Percentiles rank a stretch among this genome's conserved stretches.
Evolutionary conservation across 2,329 filamentous ascomycete genomes (phyloP).

Genomic region (Neofusicoccum parvum): DNA sequence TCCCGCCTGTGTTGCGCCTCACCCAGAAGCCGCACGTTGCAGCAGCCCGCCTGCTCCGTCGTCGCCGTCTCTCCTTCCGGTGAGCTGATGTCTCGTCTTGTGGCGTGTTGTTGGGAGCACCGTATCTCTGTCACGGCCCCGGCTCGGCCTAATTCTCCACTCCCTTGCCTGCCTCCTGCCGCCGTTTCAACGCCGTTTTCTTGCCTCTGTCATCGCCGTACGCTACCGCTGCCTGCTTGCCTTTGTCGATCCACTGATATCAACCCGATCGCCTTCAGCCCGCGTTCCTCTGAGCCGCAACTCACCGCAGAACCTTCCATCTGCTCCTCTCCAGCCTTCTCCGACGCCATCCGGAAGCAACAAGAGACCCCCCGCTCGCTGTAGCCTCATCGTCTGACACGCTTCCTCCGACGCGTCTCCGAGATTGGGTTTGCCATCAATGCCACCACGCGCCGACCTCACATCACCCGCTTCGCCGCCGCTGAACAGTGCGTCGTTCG

Average conservation of each 20-base stretch:
- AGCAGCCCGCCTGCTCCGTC: too few species aligned
- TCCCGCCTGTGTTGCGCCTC: not conserved
- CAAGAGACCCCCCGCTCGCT: not conserved
- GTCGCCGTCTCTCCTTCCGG: not conserved
- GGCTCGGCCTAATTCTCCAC: slow-evolving; percentile 12
- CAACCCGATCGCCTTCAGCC: not conserved
- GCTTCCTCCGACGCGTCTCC: not conserved
- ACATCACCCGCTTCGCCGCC: not conserved
- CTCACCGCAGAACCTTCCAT: not conserved
- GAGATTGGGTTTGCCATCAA: not conserved
- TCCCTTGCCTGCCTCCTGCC: slow-evolving; percentile 9
- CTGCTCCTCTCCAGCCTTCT: not conserved
- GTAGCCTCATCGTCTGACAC: not conserved
- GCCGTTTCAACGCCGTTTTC: slow-evolving; percentile 1
- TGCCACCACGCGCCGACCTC: not conserved
- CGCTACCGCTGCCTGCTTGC: not conserved
- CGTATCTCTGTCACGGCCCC: slow-evolving; percentile 2
- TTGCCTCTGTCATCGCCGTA: not conserved
- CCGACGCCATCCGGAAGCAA: not conserved
- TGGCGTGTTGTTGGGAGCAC: slow-evolving; percentile 18
- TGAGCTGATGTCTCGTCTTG: slow-evolving; percentile 16
- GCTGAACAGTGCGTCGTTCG: slow-evolving; percentile 3
- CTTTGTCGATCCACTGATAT: slow-evolving; percentile 5
- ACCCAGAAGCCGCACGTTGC: not conserved
- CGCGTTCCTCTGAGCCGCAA: not conserved